Evolutionary conservation across 2,329 filamentous ascomycete genomes (phyloP), one percentile per base, ranked within the genome.

Genomic region (Nothophaeocryptopus gaeumannii): DNA sequence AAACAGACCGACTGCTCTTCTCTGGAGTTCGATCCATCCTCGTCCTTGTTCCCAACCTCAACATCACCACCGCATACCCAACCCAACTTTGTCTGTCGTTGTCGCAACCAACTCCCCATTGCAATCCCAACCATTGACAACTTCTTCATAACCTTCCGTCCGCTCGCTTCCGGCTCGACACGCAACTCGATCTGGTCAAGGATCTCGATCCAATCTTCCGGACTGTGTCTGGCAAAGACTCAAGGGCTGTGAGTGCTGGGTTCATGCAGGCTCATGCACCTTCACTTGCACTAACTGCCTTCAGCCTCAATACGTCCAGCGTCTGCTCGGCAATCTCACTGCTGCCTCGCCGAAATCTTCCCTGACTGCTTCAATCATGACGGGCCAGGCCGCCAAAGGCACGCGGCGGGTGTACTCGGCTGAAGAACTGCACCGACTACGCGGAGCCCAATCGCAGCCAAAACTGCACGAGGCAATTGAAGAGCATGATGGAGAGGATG

Each of bases 321-420:
- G 20, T 26, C 7, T 26, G 20, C 20, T 26, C 20, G 20, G 20
- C 20, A 7, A 26, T 26, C 20, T 26, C 3, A 26, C 20, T 26
- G 20, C 20, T 26, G 20, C 20, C 4, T 26, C 20, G 20, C 20
- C 20, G 20, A 26, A 26, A 26, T 7, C 20, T 26, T 26, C 20
- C 20, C 20, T 8, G 12, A 35, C 33, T 3, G 33, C 14, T 35
- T n/a, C 30, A 10, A 30, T 32, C 41, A 59, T 58, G 45, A 49
- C 20, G 20, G 20, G 20, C 20, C 20, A 26, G 20, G 39, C 45
- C 11, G 5, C 10, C 52, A 61, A 51, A 46, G 53, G 47, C 45
- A 56, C 67, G 36, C 66, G 67, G 43, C 63, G 65, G 45, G 65
- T 68, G 36, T 70, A 70, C 56, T 69, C 67, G 16, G 65, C 67